Evolutionary conservation across 1,284 basidiomycete genomes (phyloP).

Genomic region (Tilletia setariae): DNA sequence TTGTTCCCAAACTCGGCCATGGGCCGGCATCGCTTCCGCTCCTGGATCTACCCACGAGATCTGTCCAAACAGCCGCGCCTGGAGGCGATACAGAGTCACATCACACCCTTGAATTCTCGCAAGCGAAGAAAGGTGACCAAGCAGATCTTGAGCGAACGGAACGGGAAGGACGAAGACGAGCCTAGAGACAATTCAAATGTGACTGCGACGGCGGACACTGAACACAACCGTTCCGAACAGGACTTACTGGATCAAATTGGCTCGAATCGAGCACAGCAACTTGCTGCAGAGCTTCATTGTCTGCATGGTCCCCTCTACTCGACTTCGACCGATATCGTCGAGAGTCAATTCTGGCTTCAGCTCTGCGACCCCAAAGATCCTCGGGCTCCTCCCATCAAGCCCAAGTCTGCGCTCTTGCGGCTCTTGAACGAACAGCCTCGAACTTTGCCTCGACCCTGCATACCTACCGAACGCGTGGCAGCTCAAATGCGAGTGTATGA

Average conservation of each 20-base stretch:
- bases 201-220: neutral
- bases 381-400: neutral
- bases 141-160: neutral
- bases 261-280: neutral
- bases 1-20: neutral
- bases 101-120: neutral
- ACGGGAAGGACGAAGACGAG: neutral
- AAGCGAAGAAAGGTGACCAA: neutral
- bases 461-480: neutral
- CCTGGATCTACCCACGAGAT: neutral
- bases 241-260: neutral
- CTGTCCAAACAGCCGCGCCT: neutral
- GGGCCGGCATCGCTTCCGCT: neutral
- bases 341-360: neutral
- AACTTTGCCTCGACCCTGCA: neutral
- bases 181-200: neutral
- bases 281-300: conserved; percentile 4
- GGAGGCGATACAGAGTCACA: neutral
- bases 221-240: neutral
- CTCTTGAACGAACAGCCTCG: neutral
- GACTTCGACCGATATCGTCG: neutral
- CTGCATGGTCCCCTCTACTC: conserved; percentile 4
- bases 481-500: neutral
- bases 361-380: neutral
- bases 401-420: neutral